Conservation (phyloP, 176 grass and related monocot genomes). For the Carex littledalei region DNA sequence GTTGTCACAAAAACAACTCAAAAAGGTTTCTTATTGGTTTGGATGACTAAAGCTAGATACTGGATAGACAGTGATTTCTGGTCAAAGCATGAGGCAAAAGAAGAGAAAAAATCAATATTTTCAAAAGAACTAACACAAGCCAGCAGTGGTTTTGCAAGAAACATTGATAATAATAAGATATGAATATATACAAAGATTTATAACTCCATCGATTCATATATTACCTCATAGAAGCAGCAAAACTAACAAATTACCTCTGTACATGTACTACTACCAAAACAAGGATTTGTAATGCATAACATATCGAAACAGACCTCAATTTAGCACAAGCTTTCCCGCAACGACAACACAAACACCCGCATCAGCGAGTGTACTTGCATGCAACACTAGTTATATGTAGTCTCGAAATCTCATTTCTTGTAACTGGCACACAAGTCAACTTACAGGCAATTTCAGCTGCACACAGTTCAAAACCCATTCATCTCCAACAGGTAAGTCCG, state of each 20-base stretch:
- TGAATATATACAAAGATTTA: conserved; percentile 12
- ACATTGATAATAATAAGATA: neutral
- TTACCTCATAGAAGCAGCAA: conserved; percentile 23
- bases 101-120: neutral
- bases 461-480: conserved; percentile 68
- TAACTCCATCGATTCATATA: conserved; percentile 1
- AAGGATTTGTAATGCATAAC: conserved; percentile 18
- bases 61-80: neutral
- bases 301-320: conserved; percentile 17
- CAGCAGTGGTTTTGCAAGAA: neutral
- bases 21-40: neutral
- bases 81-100: neutral
- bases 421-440: neutral
- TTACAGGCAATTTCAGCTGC: neutral
- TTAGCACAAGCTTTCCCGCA: neutral
- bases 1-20: neutral
- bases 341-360: neutral
- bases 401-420: neutral
- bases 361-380: neutral
- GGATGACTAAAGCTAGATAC: neutral
- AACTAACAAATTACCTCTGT: conserved; percentile 24
- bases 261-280: conserved; percentile 24
- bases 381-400: neutral
- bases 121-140: neutral
- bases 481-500: conserved; percentile 86